A percentile compares a stretch with the other conserved stretches of the same genome.
Evolutionary conservation across 305 asterid species (phyloP).

Genomic region (Salvia sclarea): DNA sequence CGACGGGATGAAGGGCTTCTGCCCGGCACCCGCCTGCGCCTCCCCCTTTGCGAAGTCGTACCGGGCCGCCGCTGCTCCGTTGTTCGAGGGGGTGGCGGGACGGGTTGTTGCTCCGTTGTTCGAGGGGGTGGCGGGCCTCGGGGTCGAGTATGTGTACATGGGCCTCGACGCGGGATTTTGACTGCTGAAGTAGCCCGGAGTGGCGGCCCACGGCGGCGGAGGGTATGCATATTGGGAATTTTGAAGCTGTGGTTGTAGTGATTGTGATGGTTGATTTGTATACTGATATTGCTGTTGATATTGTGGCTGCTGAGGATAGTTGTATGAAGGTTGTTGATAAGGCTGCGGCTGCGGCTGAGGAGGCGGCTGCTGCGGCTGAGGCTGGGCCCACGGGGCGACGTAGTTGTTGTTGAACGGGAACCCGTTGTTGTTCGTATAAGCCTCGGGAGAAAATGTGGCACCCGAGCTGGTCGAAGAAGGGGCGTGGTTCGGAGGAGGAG

Average conservation of each 20-base stretch:
- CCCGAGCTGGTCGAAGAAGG: conserved; percentile 40
- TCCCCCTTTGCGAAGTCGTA: conserved; percentile 50
- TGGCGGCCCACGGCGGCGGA: conserved; percentile 98
- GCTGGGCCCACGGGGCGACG: conserved; percentile 89
- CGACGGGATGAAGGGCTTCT: conserved; percentile 80
- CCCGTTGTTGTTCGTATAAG: conserved; percentile 46
- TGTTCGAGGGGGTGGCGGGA: conserved; percentile 29
- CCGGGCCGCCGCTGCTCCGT: conserved; percentile 31
- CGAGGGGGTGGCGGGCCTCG: conserved; percentile 35
- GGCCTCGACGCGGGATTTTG: conserved; percentile 46
- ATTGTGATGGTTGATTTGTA: neutral
- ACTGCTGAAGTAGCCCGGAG: conserved; percentile 83
- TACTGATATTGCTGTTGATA: conserved; percentile 34
- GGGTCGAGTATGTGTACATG: conserved; percentile 36
- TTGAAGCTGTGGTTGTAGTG: conserved; percentile 35
- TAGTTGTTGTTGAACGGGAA: conserved; percentile 56
- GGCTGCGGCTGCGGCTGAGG: conserved; percentile 25
- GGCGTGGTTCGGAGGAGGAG: conserved; percentile 39
- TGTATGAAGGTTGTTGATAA: conserved; percentile 16
- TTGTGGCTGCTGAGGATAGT: conserved; percentile 29
- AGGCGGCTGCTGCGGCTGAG: conserved; percentile 44
- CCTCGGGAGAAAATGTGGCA: conserved; percentile 40
- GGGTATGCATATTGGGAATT: conserved; percentile 51
- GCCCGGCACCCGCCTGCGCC: conserved; percentile 40
- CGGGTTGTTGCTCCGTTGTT: conserved; percentile 28